These are phyloP conservation scores for Drosera capensis DNA, from an alignment of 148 eudicot genomes.

Conservation along the genomic window DNA sequence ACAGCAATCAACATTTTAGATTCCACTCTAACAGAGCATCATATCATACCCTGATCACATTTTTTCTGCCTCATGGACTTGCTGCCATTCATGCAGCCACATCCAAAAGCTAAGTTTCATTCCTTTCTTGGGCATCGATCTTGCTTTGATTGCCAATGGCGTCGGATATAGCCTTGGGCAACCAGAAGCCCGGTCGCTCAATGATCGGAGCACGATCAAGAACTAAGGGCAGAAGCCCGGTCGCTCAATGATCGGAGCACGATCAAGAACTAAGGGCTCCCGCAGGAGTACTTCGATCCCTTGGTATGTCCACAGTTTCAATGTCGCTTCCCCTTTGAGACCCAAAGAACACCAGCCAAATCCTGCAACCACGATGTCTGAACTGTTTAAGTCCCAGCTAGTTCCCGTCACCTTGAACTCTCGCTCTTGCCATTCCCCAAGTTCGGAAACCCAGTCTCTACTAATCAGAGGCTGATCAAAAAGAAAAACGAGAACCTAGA, in stretches of 20 bases:
- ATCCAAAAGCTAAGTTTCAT: too few species aligned
- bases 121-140: slow-evolving; percentile 39
- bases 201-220: slow-evolving; percentile 65
- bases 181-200: slow-evolving; percentile 82
- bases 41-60: too few species aligned
- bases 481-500: too few species aligned
- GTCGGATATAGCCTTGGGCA: slow-evolving; percentile 88
- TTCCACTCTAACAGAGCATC: too few species aligned
- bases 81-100: too few species aligned
- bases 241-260: slow-evolving; percentile 57
- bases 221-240: slow-evolving; percentile 83
- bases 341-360: slow-evolving; percentile 90
- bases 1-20: too few species aligned
- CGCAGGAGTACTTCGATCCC: slow-evolving; percentile 48
- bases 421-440: slow-evolving; percentile 52
- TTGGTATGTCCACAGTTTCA: slow-evolving; percentile 56
- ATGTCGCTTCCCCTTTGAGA: slow-evolving; percentile 72
- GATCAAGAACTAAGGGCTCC: slow-evolving; percentile 79
- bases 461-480: slow-evolving; percentile 69
- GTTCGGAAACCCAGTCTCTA: slow-evolving; percentile 41
- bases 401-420: slow-evolving; percentile 59
- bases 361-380: slow-evolving; percentile 67
- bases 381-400: slow-evolving; percentile 84
- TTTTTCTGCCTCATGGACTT: too few species aligned
- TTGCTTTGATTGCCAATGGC: slow-evolving; percentile 56